phyloP scores from a whole-genome alignment of 257 asterid species.

The Solanum tarijense region DNA sequence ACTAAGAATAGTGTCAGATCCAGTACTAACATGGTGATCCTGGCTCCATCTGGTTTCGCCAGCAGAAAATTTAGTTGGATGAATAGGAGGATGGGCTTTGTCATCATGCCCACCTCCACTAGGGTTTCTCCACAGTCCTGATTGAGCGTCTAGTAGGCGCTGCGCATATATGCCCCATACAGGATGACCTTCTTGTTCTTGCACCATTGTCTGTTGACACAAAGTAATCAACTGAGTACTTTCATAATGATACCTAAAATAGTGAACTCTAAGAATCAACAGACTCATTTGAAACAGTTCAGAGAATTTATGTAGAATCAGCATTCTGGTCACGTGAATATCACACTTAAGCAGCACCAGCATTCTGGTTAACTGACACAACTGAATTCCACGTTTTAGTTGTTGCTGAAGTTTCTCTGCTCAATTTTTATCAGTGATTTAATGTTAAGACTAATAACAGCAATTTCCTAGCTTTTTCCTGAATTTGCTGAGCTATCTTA shows the following conservation, averaged over 20 bases:
- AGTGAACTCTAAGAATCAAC: background rate
- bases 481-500: background rate
- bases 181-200: constrained; percentile 86
- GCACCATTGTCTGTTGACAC: constrained; percentile 61
- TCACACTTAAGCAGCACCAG: background rate
- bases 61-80: constrained; percentile 89
- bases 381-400: background rate
- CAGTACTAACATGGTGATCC: constrained; percentile 80
- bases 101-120: constrained; percentile 90
- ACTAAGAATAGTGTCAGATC: constrained; percentile 1
- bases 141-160: constrained; percentile 69
- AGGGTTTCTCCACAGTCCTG: constrained; percentile 87
- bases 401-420: background rate
- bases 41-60: constrained; percentile 94
- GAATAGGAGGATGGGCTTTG: constrained; percentile 99
- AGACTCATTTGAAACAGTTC: background rate
- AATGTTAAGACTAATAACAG: background rate
- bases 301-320: background rate
- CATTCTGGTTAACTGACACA: background rate
- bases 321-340: background rate
- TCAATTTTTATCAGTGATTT: background rate
- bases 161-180: constrained; percentile 88
- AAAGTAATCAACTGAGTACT: background rate
- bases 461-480: background rate
- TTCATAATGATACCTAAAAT: background rate